Evolutionary conservation across 495 filamentous ascomycete species (phyloP).

Genomic region (Articulospora tetracladia): DNA sequence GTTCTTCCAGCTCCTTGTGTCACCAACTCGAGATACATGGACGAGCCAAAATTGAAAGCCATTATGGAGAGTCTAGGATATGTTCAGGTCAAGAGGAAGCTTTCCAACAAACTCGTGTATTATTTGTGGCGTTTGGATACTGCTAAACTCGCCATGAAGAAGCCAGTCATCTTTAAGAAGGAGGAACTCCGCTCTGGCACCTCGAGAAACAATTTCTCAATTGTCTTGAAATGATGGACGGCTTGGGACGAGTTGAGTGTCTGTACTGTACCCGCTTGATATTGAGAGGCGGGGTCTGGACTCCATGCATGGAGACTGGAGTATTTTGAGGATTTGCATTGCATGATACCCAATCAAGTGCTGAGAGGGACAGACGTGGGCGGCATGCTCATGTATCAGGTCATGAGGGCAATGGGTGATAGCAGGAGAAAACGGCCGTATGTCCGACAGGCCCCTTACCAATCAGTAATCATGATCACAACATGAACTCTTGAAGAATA

Average conservation of each 20-base stretch:
- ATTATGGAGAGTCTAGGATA: conserved; percentile 83
- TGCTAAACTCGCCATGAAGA: conserved; percentile 29
- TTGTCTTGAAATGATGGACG: conserved; percentile 47
- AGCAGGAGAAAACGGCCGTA: not conserved
- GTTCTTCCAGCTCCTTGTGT: conserved; percentile 89
- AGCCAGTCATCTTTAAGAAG: conserved; percentile 51
- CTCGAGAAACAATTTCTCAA: conserved; percentile 83
- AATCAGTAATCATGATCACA: not conserved
- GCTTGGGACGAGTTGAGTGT: not conserved
- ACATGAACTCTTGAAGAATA: not conserved
- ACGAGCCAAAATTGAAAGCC: conserved; percentile 60
- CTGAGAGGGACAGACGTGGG: conserved; percentile 17
- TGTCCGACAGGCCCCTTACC: not conserved
- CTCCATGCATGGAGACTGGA: not conserved
- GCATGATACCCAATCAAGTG: conserved; percentile 25
- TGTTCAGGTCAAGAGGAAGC: conserved; percentile 56
- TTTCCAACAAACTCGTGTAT: conserved; percentile 80
- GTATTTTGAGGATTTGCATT: conserved; percentile 1
- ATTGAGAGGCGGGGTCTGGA: not conserved
- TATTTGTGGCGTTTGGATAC: conserved; percentile 66
- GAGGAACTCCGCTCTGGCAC: conserved; percentile 68
- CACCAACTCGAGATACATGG: conserved; percentile 86
- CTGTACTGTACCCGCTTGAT: not conserved
- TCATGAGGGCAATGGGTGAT: not conserved
- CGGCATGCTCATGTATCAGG: not conserved